Base-by-base conservation (phyloP, 805 yeast genomes). In the Peterozyma xylosa region DNA sequence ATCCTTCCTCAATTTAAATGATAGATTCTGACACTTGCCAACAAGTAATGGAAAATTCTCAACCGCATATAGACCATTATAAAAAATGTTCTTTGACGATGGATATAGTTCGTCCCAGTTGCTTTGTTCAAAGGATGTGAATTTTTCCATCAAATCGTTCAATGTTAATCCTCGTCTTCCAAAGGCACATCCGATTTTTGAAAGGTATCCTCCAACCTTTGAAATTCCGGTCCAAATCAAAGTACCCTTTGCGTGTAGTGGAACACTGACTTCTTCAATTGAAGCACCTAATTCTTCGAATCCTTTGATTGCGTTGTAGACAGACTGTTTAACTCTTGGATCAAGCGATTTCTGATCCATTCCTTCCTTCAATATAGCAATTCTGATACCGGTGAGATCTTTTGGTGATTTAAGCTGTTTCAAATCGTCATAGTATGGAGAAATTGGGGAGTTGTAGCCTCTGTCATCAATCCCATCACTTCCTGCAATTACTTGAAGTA, bases 201-300 rank as follows among this genome's bases (percentile, higher is more conserved):
- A 29, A 40, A 37, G 14, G 49, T 42, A 40, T 46, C 63, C 35
- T 55, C 56, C 43, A 48, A 51, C 46, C 57, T 58, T 42, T 49
- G 63, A 43, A 53, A 59, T 34, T 58, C 27, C 56, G 48, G 65
- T 62, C 70, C 70, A 64, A 38, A 66, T 56, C 33, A 60, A 62
- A 7, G 70, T 65, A 10, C 67, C 70, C 37, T 53, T 52, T 2
- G 60, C 45, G 46, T 66, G 70, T 45, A 58, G 49, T 11, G 69
- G 70, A 39, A 64, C 50, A 10, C 65, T 59, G 13, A 65, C 51
- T 40, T 64, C 68, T 15, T 51, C 56, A 3, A 64, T 60, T 21
- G 55, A 56, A 30, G 62, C 64, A n/a, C 67, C 68, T 4, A 64
- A 46, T 7, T 45, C 51, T 40, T 52, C 49, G 45, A 60, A 56